Percentiles rank a stretch among this genome's conserved stretches.
These are phyloP conservation scores for Nicotiana rustica DNA, from an alignment of 305 asterid species.

Conservation along the genomic window DNA sequence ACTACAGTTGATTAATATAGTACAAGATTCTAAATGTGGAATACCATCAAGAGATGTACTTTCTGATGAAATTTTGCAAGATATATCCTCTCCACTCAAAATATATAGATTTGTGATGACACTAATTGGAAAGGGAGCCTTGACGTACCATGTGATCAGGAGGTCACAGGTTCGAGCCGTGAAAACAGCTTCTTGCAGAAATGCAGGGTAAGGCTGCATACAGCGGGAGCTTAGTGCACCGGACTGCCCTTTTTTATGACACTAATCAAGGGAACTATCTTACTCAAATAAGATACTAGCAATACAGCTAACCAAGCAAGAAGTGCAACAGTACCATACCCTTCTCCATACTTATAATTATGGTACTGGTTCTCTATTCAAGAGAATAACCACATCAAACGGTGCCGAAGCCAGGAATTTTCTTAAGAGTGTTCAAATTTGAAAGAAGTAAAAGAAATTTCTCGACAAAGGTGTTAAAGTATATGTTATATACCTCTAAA, in stretches of 20 bases:
- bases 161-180: too few species aligned
- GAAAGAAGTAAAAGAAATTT: too few species aligned
- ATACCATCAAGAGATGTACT: neutral
- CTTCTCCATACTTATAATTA: neutral
- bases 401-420: too few species aligned
- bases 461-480: too few species aligned
- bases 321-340: neutral
- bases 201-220: too few species aligned
- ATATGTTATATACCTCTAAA: too few species aligned
- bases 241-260: too few species aligned
- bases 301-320: neutral
- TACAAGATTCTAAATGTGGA: neutral
- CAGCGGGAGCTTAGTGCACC: too few species aligned
- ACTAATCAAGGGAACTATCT: neutral
- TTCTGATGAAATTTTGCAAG: neutral
- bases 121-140: neutral
- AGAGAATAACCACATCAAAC: neutral
- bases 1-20: neutral
- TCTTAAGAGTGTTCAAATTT: too few species aligned
- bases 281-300: neutral
- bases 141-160: too few species aligned
- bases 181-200: too few species aligned
- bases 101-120: neutral
- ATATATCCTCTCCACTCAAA: too few species aligned
- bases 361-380: neutral